Evolutionary conservation across 2,329 filamentous ascomycete genomes (phyloP).

Genomic region (Cladosporium sp.): DNA sequence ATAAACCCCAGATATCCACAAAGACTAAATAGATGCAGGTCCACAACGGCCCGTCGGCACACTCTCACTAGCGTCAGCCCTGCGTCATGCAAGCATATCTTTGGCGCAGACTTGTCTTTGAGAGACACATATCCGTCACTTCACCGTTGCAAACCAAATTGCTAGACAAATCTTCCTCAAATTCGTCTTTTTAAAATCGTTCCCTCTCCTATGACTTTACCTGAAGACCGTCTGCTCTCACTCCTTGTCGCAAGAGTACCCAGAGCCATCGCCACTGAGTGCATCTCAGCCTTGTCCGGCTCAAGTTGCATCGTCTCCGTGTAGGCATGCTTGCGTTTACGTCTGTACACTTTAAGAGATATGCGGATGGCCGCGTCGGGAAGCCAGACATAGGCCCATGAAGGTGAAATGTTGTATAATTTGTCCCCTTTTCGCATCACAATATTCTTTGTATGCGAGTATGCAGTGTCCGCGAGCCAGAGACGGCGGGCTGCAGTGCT

Average conservation of each 20-base stretch:
- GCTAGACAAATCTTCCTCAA: too few species aligned
- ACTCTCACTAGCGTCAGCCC: background rate
- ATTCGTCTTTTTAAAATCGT: background rate
- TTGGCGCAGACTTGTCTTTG: background rate
- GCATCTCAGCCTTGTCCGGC: background rate
- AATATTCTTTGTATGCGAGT: background rate
- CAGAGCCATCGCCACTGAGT: background rate
- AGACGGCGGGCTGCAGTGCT: background rate
- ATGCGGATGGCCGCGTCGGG: background rate
- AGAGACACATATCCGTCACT: background rate
- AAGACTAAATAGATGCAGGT: background rate
- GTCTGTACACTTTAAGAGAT: background rate
- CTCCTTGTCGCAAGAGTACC: background rate
- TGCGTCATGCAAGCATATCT: background rate
- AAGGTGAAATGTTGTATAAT: background rate
- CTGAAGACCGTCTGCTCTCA: background rate
- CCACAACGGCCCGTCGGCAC: slow-evolving; percentile 12
- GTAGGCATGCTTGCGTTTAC: background rate
- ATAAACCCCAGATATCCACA: background rate
- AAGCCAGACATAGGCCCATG: background rate
- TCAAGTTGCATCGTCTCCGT: background rate
- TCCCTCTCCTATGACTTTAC: background rate
- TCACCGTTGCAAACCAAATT: background rate
- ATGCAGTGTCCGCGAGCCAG: background rate
- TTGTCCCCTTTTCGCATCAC: background rate